Evolutionary conservation across 805 yeast species (phyloP), one percentile per base, ranked within the genome.

Genomic region (Sungouiozyma intestinalis): DNA sequence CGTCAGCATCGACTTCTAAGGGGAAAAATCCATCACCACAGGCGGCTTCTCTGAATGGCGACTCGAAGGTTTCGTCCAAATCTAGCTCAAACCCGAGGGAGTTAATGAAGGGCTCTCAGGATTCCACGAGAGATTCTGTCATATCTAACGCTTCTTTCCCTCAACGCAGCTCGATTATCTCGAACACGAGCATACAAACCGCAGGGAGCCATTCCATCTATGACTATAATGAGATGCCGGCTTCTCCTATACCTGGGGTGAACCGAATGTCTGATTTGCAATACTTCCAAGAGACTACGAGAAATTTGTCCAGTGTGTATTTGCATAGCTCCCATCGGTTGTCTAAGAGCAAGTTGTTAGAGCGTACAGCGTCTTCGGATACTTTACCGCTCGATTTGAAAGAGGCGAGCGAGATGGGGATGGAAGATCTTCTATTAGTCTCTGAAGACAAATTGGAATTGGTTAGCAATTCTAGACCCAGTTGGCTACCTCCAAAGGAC

Each of bases 401-500:
- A 44, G 58, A 56, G 19, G 69, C 67, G 1, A 58, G 67, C 29
- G 56, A 54, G 14, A 54, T 58, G 16, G 71, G 71, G 3, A 55
- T 79, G 46, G 87, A 81, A 41, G 85, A 81, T 55, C 60, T 76
- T 46, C 61, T 66, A 39, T 60, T 82, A 31, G 71, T 81, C 1
- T 79, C 86, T 1, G 71, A 68, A 1, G 82, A 79, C 51, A 81
- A 81, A 50, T 55, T 77, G 32, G 69, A 68, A 18, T 58, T 63
- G 9, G 59, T 80, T 32, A 71, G 80, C 40, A 76, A 75, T 36
- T 72, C 85, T 1, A 68, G 88, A 49, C 88, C 88, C 3, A 71
- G 77, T 39, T 77, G 85, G 73, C 57, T 79, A 36, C 88, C 88
- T 4, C 86, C 86, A 4, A 81, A 81, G 55, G 64, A 67, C 33